Percentiles rank a stretch among this genome's conserved stretches.
phyloP scores from a whole-genome alignment of 306 rosid species.

The Cicer cuneatum region DNA sequence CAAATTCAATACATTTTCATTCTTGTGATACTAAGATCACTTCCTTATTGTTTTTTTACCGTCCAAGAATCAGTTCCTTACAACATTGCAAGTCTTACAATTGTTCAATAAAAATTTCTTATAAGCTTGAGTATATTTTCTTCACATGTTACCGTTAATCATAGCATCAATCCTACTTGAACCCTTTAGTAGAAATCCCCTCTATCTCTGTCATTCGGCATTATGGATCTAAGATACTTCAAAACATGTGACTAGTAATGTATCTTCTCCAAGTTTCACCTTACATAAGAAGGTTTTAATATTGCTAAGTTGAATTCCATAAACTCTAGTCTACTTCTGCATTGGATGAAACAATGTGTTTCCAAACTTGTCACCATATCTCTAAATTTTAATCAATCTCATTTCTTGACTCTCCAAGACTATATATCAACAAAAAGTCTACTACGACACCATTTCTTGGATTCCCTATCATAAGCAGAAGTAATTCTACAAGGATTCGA shows the following conservation, averaged over 20 bases:
- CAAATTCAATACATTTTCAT: background rate
- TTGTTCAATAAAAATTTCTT: constrained; percentile 4
- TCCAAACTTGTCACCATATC: background rate
- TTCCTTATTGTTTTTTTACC: background rate
- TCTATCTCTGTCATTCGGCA: background rate
- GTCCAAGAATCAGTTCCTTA: constrained; percentile 2
- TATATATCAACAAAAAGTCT: background rate
- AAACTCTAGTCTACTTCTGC: background rate
- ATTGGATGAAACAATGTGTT: background rate
- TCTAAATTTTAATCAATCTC: background rate
- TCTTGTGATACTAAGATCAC: background rate
- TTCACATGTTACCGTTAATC: background rate
- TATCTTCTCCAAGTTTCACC: background rate
- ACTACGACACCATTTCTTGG: background rate
- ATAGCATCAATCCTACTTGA: background rate
- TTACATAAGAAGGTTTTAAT: background rate
- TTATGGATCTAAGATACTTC: background rate
- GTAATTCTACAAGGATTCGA: too few relatives aligned
- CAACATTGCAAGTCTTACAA: background rate
- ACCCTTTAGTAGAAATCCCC: background rate
- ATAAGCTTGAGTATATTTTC: constrained; percentile 1
- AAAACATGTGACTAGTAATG: background rate
- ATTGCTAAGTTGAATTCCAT: constrained; percentile 9
- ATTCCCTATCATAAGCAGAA: too few relatives aligned
- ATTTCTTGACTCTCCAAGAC: background rate